Evolutionary conservation across 257 asterid genomes (phyloP).

Genomic region (Gentiana straminea): DNA sequence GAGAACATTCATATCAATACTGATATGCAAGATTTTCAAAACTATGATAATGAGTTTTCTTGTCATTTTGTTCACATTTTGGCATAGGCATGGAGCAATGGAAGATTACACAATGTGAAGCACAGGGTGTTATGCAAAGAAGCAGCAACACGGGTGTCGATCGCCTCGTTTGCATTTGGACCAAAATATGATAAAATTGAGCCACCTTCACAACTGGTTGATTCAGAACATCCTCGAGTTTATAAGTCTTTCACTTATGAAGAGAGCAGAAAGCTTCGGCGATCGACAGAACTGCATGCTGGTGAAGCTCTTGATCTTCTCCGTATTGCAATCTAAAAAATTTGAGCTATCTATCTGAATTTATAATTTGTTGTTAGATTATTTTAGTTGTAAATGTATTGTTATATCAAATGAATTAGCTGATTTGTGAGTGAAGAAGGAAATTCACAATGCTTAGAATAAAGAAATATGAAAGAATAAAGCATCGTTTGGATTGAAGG

Average conservation of each 20-base stretch:
- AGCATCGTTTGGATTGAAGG: too few species aligned
- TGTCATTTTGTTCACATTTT: too few species aligned
- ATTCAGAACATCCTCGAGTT: constrained; percentile 4
- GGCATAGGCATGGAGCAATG: constrained; percentile 14
- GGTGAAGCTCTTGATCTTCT: constrained; percentile 14
- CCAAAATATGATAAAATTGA: constrained; percentile 8
- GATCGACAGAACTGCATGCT: constrained; percentile 2
- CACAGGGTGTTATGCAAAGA: constrained; percentile 15
- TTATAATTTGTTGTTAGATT: not conserved
- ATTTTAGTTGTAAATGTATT: too few species aligned
- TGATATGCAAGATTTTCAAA: too few species aligned
- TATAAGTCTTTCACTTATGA: constrained; percentile 5
- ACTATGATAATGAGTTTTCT: too few species aligned
- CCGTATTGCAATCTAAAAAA: not conserved
- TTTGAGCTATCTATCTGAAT: not conserved
- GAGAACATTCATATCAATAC: too few species aligned
- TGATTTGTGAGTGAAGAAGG: too few species aligned
- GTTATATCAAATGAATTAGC: too few species aligned
- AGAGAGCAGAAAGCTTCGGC: constrained; percentile 7
- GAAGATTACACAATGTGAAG: constrained; percentile 12
- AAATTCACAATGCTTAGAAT: too few species aligned
- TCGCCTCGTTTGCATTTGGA: constrained; percentile 14
- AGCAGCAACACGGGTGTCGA: constrained; percentile 11
- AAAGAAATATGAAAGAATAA: too few species aligned
- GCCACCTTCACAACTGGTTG: constrained; percentile 9